Base-by-base conservation (phyloP, 1,284 basidiomycete genomes). In the Moesziomyces sp. region DNA sequence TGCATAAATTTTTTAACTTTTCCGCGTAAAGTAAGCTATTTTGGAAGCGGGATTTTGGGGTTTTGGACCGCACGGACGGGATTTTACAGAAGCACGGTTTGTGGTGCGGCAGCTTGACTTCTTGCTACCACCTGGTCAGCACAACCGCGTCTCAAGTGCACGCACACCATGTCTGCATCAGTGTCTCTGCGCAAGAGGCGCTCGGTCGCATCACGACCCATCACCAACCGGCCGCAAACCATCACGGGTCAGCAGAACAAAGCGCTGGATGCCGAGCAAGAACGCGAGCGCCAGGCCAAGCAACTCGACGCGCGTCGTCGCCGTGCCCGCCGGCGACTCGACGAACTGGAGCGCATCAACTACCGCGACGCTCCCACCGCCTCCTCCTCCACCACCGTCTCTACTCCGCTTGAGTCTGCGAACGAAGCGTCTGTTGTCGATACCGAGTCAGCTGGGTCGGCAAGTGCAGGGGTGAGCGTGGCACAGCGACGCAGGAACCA, bases 281-380 rank as follows among this genome's bases (percentile, higher is more conserved):
- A 67, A 30, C 56, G 56, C 35, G 70, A 73, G 40, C 56, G 70
- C 21, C 70, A 68, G 50, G 56, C 64, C 19, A 61, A 56, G n/a
- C 56, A 73, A 21, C 46, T 62, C 26, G 70, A 73, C 44, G 59
- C 70, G 4, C 59, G 64, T 16, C 56, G 60, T 9, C 56, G 70
- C n/a, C 59, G 70, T 9, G 59, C 59, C 33, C 64, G 70, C 23
- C 59, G 70, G 18, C 55, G 70, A 5, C 51, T 73, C 0, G 70
- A 73, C 35, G 70, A 73, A 19, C 70, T 73, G 2, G 70, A 73
- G 23, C 56, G 70, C 0, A 62, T 73, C 60, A 73, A 73, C 57
- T 68, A 73, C 21, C 63, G 70, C 19, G 70, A 73, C 38, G 64
- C 59, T 0, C 64, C 64, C 18, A 48, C 51, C 14, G 50, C 58